A percentile compares a stretch with the other conserved stretches of the same genome.
These are phyloP conservation scores for Calonectria montana DNA, from an alignment of 2,329 filamentous ascomycete species.

Conservation along the genomic window DNA sequence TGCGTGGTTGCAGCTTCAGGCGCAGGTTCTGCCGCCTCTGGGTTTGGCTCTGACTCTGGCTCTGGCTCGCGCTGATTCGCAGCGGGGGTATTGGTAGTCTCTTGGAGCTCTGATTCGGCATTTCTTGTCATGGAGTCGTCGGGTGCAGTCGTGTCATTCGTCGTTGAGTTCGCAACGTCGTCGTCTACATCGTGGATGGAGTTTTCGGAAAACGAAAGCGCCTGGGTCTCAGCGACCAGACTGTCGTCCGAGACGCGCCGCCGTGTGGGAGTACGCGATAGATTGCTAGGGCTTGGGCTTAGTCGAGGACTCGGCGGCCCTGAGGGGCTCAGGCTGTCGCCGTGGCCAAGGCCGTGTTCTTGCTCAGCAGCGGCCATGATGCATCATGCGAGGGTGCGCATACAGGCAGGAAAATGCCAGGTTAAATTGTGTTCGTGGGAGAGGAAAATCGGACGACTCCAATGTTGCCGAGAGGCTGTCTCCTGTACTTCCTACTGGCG, in stretches of 20 bases:
- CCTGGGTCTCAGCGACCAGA: constrained; percentile 32
- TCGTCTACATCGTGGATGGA: constrained; percentile 6
- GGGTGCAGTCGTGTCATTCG: constrained; percentile 20
- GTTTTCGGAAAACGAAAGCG: constrained; percentile 15
- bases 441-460: constrained; percentile 29
- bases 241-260: constrained; percentile 39
- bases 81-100: constrained; percentile 1
- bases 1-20: constrained; percentile 6
- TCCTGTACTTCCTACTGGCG: constrained; percentile 13
- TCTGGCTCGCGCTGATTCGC: neutral
- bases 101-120: constrained; percentile 14
- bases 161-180: constrained; percentile 17
- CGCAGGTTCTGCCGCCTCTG: constrained; percentile 1
- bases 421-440: neutral
- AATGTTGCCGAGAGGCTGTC: constrained; percentile 20
- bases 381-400: constrained; percentile 41
- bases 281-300: constrained; percentile 33
- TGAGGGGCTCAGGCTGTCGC: constrained; percentile 14
- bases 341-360: constrained; percentile 36
- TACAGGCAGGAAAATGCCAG: constrained; percentile 18
- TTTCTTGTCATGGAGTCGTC: constrained; percentile 33
- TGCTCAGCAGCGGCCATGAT: constrained; percentile 52
- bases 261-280: constrained; percentile 40
- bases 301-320: constrained; percentile 15
- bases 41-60: neutral